These are phyloP conservation scores for Mycena metata DNA, from an alignment of 768 basidiomycete genomes.

Conservation along the genomic window DNA sequence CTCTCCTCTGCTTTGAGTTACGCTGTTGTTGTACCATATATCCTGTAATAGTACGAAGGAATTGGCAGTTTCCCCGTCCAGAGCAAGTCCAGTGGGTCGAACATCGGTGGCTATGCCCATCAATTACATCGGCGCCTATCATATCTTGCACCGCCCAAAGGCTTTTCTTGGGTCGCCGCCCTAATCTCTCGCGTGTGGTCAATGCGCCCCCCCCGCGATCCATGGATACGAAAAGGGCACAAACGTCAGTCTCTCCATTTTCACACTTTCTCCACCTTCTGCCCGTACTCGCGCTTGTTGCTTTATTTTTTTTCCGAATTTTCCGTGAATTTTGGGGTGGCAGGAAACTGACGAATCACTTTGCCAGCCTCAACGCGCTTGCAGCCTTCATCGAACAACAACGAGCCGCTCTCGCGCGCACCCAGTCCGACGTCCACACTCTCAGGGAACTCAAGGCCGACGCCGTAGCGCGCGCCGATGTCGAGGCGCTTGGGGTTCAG, in stretches of 20 bases:
- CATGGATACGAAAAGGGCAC: constrained; percentile 24
- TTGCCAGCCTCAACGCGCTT: constrained; percentile 71
- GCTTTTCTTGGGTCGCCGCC: too few relatives aligned
- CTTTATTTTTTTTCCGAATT: background rate
- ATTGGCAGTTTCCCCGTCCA: too few relatives aligned
- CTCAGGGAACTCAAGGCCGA: constrained; percentile 62
- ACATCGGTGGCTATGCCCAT: too few relatives aligned
- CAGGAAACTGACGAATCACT: background rate
- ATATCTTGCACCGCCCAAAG: too few relatives aligned
- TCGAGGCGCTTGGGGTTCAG: constrained; percentile 47
- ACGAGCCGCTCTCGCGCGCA: constrained; percentile 67
- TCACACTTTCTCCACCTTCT: background rate
- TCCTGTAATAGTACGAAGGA: too few relatives aligned
- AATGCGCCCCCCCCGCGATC: constrained; percentile 26
- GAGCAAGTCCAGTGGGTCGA: too few relatives aligned
- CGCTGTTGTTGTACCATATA: too few relatives aligned
- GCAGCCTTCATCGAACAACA: constrained; percentile 75
- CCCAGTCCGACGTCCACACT: constrained; percentile 72
- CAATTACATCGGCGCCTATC: too few relatives aligned
- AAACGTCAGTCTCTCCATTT: constrained; percentile 18
- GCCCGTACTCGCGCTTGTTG: too few relatives aligned
- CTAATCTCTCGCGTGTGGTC: constrained; percentile 2
- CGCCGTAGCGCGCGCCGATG: constrained; percentile 50
- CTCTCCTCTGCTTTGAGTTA: too few relatives aligned
- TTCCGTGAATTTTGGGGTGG: too few relatives aligned